These are phyloP conservation scores for Groenewaldozyma salmanticensis DNA, from an alignment of 805 yeast species.

Conservation along the genomic window DNA sequence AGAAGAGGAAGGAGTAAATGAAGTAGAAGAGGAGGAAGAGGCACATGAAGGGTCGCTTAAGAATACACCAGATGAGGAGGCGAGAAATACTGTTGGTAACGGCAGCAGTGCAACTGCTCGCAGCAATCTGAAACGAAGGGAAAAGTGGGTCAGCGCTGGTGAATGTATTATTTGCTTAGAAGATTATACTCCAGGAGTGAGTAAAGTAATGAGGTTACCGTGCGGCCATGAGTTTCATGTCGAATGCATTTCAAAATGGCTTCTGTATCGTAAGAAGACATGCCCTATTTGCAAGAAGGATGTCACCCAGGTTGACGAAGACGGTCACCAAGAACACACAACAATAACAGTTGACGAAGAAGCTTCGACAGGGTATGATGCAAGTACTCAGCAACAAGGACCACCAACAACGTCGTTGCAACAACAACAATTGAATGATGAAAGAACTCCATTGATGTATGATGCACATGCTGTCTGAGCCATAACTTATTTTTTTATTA, in stretches of 20 bases:
- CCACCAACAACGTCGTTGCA: not conserved
- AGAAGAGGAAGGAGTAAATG: not conserved
- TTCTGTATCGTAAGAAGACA: conserved; percentile 40
- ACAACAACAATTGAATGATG: not conserved
- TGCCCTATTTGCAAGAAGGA: conserved; percentile 53
- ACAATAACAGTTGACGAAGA: no score
- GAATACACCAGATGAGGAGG: not conserved
- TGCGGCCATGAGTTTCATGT: conserved; percentile 56
- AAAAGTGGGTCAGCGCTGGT: conserved; percentile 34
- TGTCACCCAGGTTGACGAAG: conserved; percentile 18
- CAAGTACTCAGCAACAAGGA: no score
- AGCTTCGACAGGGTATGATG: no score
- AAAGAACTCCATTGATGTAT: no score
- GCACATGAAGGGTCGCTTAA: not conserved
- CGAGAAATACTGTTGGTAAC: conserved; percentile 1
- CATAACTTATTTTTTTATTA: no score
- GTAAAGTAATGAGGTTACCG: conserved; percentile 42
- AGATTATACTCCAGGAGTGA: conserved; percentile 37
- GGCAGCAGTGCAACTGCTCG: not conserved
- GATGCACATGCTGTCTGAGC: no score
- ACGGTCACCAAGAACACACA: no score
- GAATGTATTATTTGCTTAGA: conserved; percentile 57
- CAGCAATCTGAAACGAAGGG: conserved; percentile 4
- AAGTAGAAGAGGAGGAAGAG: not conserved
- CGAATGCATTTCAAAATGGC: conserved; percentile 51